Base-by-base conservation (phyloP, 495 filamentous ascomycete genomes). In the Penicillium manginii region DNA sequence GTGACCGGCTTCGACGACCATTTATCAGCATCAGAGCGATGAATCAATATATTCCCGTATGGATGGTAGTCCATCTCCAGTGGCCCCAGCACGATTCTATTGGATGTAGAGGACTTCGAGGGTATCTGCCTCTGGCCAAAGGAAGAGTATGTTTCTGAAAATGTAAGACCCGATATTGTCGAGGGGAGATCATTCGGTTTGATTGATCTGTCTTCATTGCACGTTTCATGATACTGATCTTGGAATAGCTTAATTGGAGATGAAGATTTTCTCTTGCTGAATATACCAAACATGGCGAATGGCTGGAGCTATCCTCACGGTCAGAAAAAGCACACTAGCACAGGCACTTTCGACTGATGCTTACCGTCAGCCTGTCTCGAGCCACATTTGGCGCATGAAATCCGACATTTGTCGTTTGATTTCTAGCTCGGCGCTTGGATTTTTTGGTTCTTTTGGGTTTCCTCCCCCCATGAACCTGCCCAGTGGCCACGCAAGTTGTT, bases 251-350 rank as follows among this genome's bases (percentile, higher is more conserved):
- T 75, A 52, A 83, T 56, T 26, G 81, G 82, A 43, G 81, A 84
- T 11, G 89, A 92, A 26, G 83, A 76, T 50, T 82, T 84, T 2
- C 88, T 88, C 64, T 86, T 92, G 22, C 81, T 83, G 69, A 93
- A 93, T 7, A 94, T 72, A 0, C 91, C 91, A 50, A 71, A 15
- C 10, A 66, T 65, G 78, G 69, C 39, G 65, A 76, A 47, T 74
- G 71, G 62, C 65, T 71, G 62, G 77, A 84, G 76, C 88, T 91
- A 52, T 66, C 23, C 55, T 53, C 18, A 17, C 23, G 0, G 50
- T 67, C 51, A 69, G 73, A 55, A 72, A 58, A 48, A 40, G 39
- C 35, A 54, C 54, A 31, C 18, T 54, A 50, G n/a, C 55, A 31
- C 18, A 52, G 48, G n/a, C 55, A 32, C 23, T 42, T 21, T 11